These are phyloP conservation scores for Globisporangium uncinulatum DNA, from an alignment of 352 stramenopile species.

Conservation along the genomic window DNA sequence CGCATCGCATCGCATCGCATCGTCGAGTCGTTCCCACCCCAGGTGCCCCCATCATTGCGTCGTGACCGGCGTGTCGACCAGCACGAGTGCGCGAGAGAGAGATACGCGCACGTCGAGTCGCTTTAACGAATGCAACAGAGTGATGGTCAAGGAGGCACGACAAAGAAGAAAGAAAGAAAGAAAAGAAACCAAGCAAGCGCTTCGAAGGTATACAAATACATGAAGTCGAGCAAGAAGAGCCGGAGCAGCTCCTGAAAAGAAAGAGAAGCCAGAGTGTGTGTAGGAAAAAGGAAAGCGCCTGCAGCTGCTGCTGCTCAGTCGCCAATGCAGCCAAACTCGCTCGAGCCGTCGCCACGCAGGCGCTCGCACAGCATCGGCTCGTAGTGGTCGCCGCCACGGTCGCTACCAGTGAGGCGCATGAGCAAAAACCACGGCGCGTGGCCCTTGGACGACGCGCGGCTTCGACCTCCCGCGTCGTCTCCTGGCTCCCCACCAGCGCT, in stretches of 20 bases:
- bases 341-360: slow-evolving; percentile 76
- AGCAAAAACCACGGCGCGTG: slow-evolving; percentile 83
- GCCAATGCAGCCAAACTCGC: slow-evolving; percentile 79
- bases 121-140: too few species aligned
- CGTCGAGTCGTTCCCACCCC: not conserved
- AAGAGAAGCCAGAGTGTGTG: not conserved
- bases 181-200: too few species aligned
- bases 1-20: slow-evolving; percentile 1
- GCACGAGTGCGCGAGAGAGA: too few species aligned
- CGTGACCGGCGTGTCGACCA: too few species aligned
- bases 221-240: too few species aligned
- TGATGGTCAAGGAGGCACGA: too few species aligned
- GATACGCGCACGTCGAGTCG: too few species aligned
- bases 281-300: slow-evolving; percentile 8
- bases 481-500: slow-evolving; percentile 5
- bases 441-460: slow-evolving; percentile 49
- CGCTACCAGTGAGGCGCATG: slow-evolving; percentile 81
- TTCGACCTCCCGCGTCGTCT: too few species aligned
- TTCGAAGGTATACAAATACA: too few species aligned
- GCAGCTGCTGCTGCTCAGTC: slow-evolving; percentile 26
- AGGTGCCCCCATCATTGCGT: too few species aligned
- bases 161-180: too few species aligned
- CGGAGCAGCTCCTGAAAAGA: too few species aligned
- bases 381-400: slow-evolving; percentile 84
- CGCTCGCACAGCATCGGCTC: slow-evolving; percentile 84